These are phyloP conservation scores for Xylaria digitata DNA, from an alignment of 2,329 filamentous ascomycete genomes.

Conservation along the genomic window DNA sequence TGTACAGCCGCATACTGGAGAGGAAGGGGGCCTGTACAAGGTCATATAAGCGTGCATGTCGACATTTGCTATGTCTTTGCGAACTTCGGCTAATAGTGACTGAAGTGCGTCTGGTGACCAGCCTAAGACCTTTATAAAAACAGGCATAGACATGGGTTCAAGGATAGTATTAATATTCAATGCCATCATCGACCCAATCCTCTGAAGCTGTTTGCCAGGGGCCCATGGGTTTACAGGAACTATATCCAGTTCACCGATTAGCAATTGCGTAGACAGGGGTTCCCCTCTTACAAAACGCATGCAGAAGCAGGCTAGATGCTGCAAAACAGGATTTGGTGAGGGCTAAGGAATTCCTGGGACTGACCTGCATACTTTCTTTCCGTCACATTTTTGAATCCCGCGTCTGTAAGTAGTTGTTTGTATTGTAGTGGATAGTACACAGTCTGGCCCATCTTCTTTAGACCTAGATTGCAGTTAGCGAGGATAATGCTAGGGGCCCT, in stretches of 20 bases:
- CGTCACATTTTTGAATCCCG: conserved; percentile 39
- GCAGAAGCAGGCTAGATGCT: background rate
- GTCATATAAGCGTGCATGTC: conserved; percentile 46
- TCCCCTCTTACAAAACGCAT: background rate
- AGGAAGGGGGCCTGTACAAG: conserved; percentile 36
- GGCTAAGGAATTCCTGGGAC: conserved; percentile 7
- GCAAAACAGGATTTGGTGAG: background rate
- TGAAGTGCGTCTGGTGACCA: conserved; percentile 42
- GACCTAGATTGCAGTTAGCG: conserved; percentile 36
- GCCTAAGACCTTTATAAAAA: conserved; percentile 41
- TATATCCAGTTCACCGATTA: conserved; percentile 25
- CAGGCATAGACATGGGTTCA: conserved; percentile 42
- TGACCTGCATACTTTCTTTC: conserved; percentile 40
- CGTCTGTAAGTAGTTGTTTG: conserved; percentile 39
- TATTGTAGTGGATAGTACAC: conserved; percentile 46
- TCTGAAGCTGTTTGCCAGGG: conserved; percentile 47
- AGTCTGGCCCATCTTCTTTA: conserved; percentile 47
- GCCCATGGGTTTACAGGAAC: conserved; percentile 49
- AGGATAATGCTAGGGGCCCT: background rate
- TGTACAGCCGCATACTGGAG: background rate
- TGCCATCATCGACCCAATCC: conserved; percentile 48
- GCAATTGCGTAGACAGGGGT: background rate
- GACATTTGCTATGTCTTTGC: conserved; percentile 41
- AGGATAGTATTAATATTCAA: conserved; percentile 45
- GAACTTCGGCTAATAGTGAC: conserved; percentile 41